Evolutionary conservation across 2,329 filamentous ascomycete genomes (phyloP).

Genomic region (Sphaerulina populicola): DNA sequence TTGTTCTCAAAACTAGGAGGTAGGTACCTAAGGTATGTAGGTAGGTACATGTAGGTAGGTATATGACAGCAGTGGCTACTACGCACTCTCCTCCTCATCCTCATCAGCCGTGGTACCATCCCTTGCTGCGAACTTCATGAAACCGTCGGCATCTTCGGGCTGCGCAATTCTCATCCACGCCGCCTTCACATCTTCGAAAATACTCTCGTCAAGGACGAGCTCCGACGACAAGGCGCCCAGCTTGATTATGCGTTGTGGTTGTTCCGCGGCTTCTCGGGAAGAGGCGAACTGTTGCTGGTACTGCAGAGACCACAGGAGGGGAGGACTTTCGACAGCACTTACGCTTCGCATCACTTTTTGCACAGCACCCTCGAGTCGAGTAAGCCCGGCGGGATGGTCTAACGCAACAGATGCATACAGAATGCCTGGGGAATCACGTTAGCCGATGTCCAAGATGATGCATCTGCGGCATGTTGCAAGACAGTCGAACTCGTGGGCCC

Average conservation of each 20-base stretch:
- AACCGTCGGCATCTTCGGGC: conserved; percentile 46
- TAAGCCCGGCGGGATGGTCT: conserved; percentile 30
- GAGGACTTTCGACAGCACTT: conserved; percentile 31
- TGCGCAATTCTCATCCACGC: conserved; percentile 61
- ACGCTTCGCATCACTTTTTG: conserved; percentile 37
- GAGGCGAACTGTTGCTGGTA: conserved; percentile 43
- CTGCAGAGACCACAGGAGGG: conserved; percentile 45
- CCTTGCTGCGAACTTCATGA: conserved; percentile 67
- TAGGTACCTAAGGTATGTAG: too few relatives aligned
- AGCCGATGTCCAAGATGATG: background rate
- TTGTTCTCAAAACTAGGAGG: background rate
- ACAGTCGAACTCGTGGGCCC: conserved; percentile 46
- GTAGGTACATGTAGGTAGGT: too few relatives aligned
- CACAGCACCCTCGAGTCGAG: conserved; percentile 37
- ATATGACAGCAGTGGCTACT: background rate
- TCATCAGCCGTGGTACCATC: conserved; percentile 18
- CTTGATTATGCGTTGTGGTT: conserved; percentile 32
- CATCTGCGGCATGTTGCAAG: background rate
- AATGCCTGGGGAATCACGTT: conserved; percentile 41
- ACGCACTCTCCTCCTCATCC: background rate
- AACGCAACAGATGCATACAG: conserved; percentile 48
- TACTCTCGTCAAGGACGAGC: conserved; percentile 64
- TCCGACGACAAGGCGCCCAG: conserved; percentile 51
- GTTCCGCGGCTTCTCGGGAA: conserved; percentile 26
- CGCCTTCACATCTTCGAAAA: conserved; percentile 57